Evolutionary conservation across 495 filamentous ascomycete species (phyloP).

Genomic region (Antarctomyces pellizariae): DNA sequence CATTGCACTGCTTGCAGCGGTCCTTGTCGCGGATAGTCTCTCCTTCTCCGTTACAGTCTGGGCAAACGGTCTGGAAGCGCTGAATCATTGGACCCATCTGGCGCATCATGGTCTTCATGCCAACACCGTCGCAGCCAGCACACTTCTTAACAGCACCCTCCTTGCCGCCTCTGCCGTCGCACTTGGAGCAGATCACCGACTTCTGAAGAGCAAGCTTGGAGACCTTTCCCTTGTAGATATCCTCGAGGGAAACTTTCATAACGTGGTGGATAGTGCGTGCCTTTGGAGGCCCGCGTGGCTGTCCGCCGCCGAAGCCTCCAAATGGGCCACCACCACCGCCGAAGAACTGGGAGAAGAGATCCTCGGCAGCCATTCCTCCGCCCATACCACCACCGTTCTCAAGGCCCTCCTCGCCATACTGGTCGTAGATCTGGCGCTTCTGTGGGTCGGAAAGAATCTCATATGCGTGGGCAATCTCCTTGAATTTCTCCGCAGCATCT

Average conservation of each 20-base stretch:
- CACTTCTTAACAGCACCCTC: slow-evolving; percentile 90
- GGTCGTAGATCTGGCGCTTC: slow-evolving; percentile 82
- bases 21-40: slow-evolving; percentile 93
- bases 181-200: slow-evolving; percentile 87
- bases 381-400: slow-evolving; percentile 61
- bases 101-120: slow-evolving; percentile 99
- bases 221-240: slow-evolving; percentile 93
- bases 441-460: slow-evolving; percentile 80
- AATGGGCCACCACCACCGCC: slow-evolving; percentile 60
- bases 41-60: slow-evolving; percentile 90
- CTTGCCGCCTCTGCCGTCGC: slow-evolving; percentile 89
- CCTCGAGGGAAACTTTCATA: slow-evolving; percentile 92
- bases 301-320: slow-evolving; percentile 69
- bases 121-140: slow-evolving; percentile 68
- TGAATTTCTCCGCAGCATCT: slow-evolving; percentile 89
- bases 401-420: slow-evolving; percentile 90
- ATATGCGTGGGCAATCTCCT: slow-evolving; percentile 86
- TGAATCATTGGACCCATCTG: slow-evolving; percentile 99
- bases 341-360: slow-evolving; percentile 96
- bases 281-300: slow-evolving; percentile 70
- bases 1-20: slow-evolving; percentile 77
- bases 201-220: slow-evolving; percentile 95
- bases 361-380: slow-evolving; percentile 85
- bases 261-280: slow-evolving; percentile 91
- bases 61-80: slow-evolving; percentile 97